Percentiles rank a stretch among this genome's conserved stretches.
These are phyloP conservation scores for Tuber borchii DNA, from an alignment of 495 filamentous ascomycete species.

Conservation along the genomic window DNA sequence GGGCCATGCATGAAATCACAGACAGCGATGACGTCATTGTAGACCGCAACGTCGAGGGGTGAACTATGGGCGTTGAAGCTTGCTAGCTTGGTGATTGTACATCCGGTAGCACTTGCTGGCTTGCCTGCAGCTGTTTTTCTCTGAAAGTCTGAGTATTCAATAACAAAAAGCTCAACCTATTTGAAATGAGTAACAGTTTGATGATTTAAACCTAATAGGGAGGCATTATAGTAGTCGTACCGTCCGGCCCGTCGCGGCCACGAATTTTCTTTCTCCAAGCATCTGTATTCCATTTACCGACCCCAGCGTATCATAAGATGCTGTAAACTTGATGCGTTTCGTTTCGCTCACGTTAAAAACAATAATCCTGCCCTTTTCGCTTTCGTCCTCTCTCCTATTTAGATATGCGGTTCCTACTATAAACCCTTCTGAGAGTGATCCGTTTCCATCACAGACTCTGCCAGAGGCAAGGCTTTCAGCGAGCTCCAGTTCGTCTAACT, in stretches of 20 bases:
- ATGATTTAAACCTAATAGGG: neutral
- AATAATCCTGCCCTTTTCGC: conserved; percentile 67
- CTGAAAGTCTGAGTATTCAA: conserved; percentile 40
- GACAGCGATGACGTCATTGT: conserved; percentile 66
- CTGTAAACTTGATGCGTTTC: conserved; percentile 60
- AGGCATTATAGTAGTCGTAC: conserved; percentile 46
- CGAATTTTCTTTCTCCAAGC: conserved; percentile 67
- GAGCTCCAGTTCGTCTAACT: conserved; percentile 61
- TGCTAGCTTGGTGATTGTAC: conserved; percentile 56
- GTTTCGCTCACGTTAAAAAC: conserved; percentile 75
- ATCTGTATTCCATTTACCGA: conserved; percentile 66
- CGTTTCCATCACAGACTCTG: conserved; percentile 58
- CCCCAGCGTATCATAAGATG: conserved; percentile 60
- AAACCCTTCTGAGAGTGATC: conserved; percentile 67
- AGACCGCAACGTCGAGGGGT: conserved; percentile 73
- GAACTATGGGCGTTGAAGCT: conserved; percentile 76
- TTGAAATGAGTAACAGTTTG: neutral
- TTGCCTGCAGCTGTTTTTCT: conserved; percentile 43
- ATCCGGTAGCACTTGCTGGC: neutral
- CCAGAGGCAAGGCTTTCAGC: conserved; percentile 79
- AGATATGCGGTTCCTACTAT: conserved; percentile 79
- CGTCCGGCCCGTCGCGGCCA: conserved; percentile 79
- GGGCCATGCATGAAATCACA: conserved; percentile 93
- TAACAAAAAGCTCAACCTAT: conserved; percentile 46
- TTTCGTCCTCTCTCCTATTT: conserved; percentile 48